Percentiles rank a stretch among this genome's conserved stretches.
Evolutionary conservation across 805 yeast species (phyloP).

Genomic region (Pichia phayaonensis): DNA sequence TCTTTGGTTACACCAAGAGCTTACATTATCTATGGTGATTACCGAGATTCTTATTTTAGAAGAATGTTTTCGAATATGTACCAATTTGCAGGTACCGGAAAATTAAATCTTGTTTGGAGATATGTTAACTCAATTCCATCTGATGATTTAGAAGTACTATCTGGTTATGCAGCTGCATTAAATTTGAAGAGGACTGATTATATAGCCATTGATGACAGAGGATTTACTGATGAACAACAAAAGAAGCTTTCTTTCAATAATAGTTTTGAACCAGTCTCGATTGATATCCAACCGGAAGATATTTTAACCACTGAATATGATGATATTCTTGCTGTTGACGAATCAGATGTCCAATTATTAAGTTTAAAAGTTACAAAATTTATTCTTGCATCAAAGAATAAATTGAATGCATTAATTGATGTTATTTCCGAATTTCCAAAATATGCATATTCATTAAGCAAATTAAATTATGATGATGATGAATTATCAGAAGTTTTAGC

Average conservation of each 20-base stretch:
- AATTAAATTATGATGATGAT: slow-evolving; percentile 10
- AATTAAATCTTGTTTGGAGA: slow-evolving; percentile 69
- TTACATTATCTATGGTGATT: slow-evolving; percentile 61
- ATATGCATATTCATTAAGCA: slow-evolving; percentile 34
- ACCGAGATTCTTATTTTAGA: slow-evolving; percentile 40
- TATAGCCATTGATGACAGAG: slow-evolving; percentile 56
- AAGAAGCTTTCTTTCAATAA: slow-evolving; percentile 20
- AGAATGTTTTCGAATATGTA: slow-evolving; percentile 52
- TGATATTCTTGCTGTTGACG: slow-evolving; percentile 26
- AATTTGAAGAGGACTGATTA: slow-evolving; percentile 62
- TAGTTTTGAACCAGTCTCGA: background rate
- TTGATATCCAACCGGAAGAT: background rate
- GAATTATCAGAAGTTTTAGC: slow-evolving; percentile 3
- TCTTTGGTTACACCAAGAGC: slow-evolving; percentile 24
- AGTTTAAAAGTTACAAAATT: slow-evolving; percentile 37
- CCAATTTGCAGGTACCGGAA: slow-evolving; percentile 52
- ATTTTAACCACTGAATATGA: slow-evolving; percentile 12
- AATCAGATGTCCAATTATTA: slow-evolving; percentile 29
- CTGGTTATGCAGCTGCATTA: slow-evolving; percentile 64
- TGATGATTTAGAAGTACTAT: slow-evolving; percentile 25
- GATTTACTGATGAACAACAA: slow-evolving; percentile 24
- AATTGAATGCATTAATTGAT: slow-evolving; percentile 32
- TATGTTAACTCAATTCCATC: slow-evolving; percentile 38
- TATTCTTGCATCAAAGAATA: slow-evolving; percentile 26
- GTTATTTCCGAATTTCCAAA: slow-evolving; percentile 50